Evolutionary conservation across 2,329 filamentous ascomycete species (phyloP).

Genomic region (Sarocladium brachiariae): DNA sequence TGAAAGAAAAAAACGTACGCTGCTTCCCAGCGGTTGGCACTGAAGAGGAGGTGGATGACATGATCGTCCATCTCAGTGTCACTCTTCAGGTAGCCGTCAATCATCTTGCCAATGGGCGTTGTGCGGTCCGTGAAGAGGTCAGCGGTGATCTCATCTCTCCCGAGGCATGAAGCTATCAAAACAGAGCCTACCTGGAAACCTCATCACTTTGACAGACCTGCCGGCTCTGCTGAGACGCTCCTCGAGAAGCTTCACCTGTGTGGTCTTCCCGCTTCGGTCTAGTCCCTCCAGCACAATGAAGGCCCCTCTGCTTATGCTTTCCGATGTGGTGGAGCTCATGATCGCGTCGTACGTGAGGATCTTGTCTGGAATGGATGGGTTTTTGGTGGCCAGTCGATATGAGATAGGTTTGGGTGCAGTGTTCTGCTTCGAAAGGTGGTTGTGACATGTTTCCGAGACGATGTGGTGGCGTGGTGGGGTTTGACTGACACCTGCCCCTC

Average conservation of each 20-base stretch:
- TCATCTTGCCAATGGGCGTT: conserved; percentile 81
- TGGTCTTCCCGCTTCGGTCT: conserved; percentile 87
- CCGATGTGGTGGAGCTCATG: background rate
- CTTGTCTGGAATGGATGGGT: no score
- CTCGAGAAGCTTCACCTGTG: conserved; percentile 69
- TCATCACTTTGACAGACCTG: conserved; percentile 43
- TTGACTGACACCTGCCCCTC: background rate
- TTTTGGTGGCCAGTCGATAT: no score
- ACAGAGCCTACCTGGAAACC: conserved; percentile 43
- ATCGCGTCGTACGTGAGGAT: no score
- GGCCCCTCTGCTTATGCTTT: conserved; percentile 41
- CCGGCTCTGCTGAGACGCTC: conserved; percentile 44
- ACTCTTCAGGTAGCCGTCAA: conserved; percentile 73
- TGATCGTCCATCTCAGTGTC: conserved; percentile 74
- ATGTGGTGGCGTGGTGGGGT: conserved; percentile 6
- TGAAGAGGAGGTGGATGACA: conserved; percentile 83
- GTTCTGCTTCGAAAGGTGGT: background rate
- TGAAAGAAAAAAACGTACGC: no score
- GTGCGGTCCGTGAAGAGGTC: conserved; percentile 51
- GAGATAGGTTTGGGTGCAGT: background rate
- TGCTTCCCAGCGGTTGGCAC: conserved; percentile 83
- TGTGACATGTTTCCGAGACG: background rate
- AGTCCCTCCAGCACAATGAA: conserved; percentile 83
- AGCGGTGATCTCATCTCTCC: background rate
- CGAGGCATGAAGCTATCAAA: background rate